Evolutionary conservation across 2,329 filamentous ascomycete genomes (phyloP).

Genomic region (Arachnomyces sp.): DNA sequence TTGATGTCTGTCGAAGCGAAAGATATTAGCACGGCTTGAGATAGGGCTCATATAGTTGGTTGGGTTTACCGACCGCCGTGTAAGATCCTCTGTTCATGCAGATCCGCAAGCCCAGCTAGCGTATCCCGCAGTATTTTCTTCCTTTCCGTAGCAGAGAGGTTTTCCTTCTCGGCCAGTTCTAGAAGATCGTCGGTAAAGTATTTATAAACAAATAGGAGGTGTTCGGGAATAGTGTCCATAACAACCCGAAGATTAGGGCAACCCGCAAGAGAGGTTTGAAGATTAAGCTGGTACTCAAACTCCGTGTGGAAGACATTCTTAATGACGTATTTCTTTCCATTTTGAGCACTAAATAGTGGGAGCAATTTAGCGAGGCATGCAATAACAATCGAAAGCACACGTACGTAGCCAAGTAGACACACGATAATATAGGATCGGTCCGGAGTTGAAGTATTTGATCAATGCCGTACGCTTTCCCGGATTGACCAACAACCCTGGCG

Average conservation of each 20-base stretch:
- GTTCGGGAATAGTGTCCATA: slow-evolving; percentile 3
- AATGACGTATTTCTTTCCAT: slow-evolving; percentile 7
- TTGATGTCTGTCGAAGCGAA: slow-evolving; percentile 5
- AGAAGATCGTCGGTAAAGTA: slow-evolving; percentile 3
- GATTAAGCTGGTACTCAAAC: slow-evolving; percentile 9
- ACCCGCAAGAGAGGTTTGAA: slow-evolving; percentile 6
- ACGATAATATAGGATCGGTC: slow-evolving; percentile 3
- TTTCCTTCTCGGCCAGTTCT: not conserved
- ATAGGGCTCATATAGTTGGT: not conserved
- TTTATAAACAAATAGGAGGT: slow-evolving; percentile 9
- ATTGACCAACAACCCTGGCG: slow-evolving; percentile 3
- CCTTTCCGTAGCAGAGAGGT: slow-evolving; percentile 1
- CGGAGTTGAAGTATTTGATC: slow-evolving; percentile 8
- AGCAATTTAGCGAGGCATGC: not conserved
- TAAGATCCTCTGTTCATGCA: slow-evolving; percentile 6
- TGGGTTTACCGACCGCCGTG: slow-evolving; percentile 4
- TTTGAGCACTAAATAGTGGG: not conserved
- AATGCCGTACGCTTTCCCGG: slow-evolving; percentile 1
- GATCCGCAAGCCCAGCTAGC: slow-evolving; percentile 5
- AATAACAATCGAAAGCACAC: not conserved
- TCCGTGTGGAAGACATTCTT: slow-evolving; percentile 9
- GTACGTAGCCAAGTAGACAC: slow-evolving; percentile 9
- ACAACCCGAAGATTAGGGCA: slow-evolving; percentile 8
- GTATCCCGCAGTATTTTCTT: slow-evolving; percentile 6
- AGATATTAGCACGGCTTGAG: not conserved